phyloP scores from a whole-genome alignment of 2,329 filamentous ascomycete genomes.

The Cryphonectria japonica region DNA sequence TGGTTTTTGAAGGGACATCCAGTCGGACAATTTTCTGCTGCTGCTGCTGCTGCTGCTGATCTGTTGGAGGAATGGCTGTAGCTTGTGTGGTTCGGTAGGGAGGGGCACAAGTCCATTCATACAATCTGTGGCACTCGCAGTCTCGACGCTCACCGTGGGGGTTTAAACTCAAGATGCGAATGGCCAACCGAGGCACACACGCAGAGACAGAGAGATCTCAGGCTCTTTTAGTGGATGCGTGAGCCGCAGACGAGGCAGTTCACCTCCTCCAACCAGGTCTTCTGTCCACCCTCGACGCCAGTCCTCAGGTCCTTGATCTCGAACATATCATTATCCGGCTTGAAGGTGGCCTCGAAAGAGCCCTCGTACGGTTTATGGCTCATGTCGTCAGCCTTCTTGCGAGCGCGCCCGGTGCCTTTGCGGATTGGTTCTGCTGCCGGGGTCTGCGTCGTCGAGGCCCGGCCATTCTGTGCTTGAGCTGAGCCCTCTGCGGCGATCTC shows the following conservation, averaged over 20 bases:
- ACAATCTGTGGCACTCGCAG: background rate
- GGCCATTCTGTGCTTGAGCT: constrained; percentile 28
- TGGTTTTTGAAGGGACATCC: background rate
- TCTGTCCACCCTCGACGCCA: constrained; percentile 52
- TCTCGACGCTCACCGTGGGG: background rate
- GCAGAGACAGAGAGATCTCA: too few relatives aligned
- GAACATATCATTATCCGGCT: constrained; percentile 51
- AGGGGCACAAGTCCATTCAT: background rate
- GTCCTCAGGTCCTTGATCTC: constrained; percentile 57
- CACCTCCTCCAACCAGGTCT: constrained; percentile 56
- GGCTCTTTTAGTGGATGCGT: constrained; percentile 46
- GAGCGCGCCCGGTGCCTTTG: constrained; percentile 34
- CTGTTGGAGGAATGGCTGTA: background rate
- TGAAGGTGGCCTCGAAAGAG: constrained; percentile 55
- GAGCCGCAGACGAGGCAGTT: constrained; percentile 55
- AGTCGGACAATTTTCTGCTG: background rate
- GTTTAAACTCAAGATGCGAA: background rate
- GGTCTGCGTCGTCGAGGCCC: constrained; percentile 33
- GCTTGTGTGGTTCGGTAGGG: background rate
- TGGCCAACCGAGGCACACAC: background rate
- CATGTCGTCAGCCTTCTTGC: constrained; percentile 43
- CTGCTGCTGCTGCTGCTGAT: background rate
- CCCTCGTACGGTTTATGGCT: constrained; percentile 53
- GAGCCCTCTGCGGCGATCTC: constrained; percentile 30
- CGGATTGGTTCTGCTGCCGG: constrained; percentile 30